Evolutionary conservation across 805 yeast species (phyloP), one percentile per base, ranked within the genome.

Genomic region (Metschnikowia colocasiae): DNA sequence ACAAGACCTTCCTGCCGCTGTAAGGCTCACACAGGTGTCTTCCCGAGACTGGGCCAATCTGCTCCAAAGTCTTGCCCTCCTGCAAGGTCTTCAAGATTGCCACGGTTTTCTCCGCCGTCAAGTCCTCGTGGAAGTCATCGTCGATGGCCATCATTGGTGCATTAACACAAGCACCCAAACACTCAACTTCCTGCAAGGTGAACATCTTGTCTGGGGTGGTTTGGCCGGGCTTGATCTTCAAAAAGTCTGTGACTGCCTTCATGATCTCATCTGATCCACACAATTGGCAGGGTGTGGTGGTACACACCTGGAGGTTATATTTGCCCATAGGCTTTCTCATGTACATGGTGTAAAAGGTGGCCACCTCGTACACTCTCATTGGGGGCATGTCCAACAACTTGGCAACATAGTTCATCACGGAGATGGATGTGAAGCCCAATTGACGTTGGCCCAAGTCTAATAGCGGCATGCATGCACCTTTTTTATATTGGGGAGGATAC

Each of bases 351-450:
- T 87, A 87, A 72, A 87, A 87, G 35, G 95, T 85, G 27, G 96
- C 96, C 54, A 87, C 96, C 66, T 87, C 95, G 67, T 87, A 87
- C 26, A 87, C 96, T 70, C 96, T 80, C 96, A 87, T 87, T 50
- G 95, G 95, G 26, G 96, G 96, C 83, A 88, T 85, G 59, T 86
- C 92, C 59, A 87, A 75, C 61, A 84, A 59, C 66, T 83, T 81
- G 45, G 95, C 96, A 43, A 87, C 95, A 63, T 88, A 85, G 73
- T 87, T 87, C 96, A 87, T 87, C 53, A 87, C 94, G 29, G 88
- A 76, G 57, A 87, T 85, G 34, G 95, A 86, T 36, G 94, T 85
- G 74, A 83, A 87, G 0, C 96, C 96, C 47, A 75, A 75, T 68
- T 87, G 95, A 60, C 95, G 85, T 71, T 87, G 96, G 34, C 94